Evolutionary conservation across 768 basidiomycete species (phyloP), one percentile per base, ranked within the genome.

Genomic region (Psilocybe sp.): DNA sequence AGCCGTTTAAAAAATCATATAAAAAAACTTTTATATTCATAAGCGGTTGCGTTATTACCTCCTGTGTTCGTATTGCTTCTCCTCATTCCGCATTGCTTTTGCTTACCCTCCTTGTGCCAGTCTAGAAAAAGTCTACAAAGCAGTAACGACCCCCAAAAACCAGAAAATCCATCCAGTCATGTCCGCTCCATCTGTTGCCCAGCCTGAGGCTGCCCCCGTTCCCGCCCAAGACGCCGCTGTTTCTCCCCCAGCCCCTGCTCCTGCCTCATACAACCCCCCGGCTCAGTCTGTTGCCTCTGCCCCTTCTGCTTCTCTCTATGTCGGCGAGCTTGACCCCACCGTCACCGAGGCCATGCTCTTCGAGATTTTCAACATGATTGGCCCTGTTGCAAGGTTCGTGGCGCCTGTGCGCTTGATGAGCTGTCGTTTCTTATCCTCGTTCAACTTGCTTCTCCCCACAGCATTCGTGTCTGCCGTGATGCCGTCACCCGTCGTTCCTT

Each of bases 351-450:
- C 97, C 50, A 98, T 98, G 93, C 83, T 99, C 47, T 99, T 98
- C 67, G 97, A 99, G 78, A 98, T 99, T 69, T 99, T 99, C 80
- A 97, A 97, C 70, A 96, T 98, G 92, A 93, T 98, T 72, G 97
- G 97, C 46, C 97, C 96, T 43, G 97, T 99, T 57, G 94, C 94
- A 40, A 95, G 92, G 93, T 92, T 56, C 56, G 85, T 70, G 32
- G 37, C 50, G 39, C 28, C 5, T 46, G 44, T 44, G n/a, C 33
- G n/a, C 47, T 23, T 46, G 14, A 42, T 32, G 39, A 43, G 51
- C 46, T 52, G 49, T 49, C 28, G 46, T 45, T 37, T 50, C 38
- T 52, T n/a, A 44, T 19, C 38, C 38, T 28, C 23, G 23, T 28
- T 28, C 23, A 28, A 28, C 23, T 28, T 28, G 23, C 37, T 43